Evolutionary conservation across 495 filamentous ascomycete genomes (phyloP), one percentile per base, ranked within the genome.

Genomic region (Pyronema omphalodes): DNA sequence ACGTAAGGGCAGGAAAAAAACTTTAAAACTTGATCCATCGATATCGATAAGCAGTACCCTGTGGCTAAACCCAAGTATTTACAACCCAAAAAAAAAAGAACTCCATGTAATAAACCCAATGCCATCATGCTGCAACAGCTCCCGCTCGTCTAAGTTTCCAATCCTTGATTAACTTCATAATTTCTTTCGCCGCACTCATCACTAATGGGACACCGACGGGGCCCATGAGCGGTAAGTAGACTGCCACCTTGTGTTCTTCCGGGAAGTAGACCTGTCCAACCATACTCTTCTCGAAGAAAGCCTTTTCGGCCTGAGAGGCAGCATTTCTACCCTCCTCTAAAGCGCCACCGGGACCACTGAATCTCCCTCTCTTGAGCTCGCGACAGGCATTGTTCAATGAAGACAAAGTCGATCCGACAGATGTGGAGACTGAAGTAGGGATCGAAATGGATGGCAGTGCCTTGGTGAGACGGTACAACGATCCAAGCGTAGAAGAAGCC

Each of bases 221-320:
- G 1, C 93, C 91, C 49, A 98, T 69, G 11, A 96, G 68, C 11
- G 91, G 91, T 57, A 98, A 64, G 62, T 96, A 98, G 9, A 98
- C 91, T 0, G 91, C 93, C n/a, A 96, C 76, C 68, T 96, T 98
- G 63, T 98, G 91, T 69, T 98, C 91, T 63, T 98, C 93, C 1
- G 91, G 91, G 67, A 86, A 98, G 76, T 84, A 95, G 57, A 95
- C 81, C 69, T 96, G 91, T 0, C 91, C 91, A 41, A 98, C 91
- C 91, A 98, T 98, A 62, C 83, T 93, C 68, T 93, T 94, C 71
- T 98, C 93, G 61, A 98, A 98, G 68, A 98, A 98, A 3, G 88
- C 91, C 50, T 82, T 81, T 68, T 98, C 93, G 0, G 87, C 91
- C 61, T 93, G 85, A 2, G 74, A 75, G 65, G 94, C 88, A 6